phyloP scores from a whole-genome alignment of 805 yeast genomes.

The Candida sithepensis region DNA sequence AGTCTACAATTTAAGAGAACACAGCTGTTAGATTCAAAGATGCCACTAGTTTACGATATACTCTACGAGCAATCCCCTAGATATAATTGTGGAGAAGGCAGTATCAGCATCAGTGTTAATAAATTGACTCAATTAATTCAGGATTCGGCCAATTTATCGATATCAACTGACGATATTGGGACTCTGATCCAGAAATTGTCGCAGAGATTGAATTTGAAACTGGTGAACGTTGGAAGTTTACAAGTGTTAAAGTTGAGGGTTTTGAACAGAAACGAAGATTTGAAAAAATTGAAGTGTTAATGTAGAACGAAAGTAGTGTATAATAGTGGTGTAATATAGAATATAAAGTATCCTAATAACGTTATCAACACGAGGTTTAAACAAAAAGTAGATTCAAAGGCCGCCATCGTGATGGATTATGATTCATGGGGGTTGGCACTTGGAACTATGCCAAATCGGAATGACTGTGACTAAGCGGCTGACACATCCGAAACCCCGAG shows the following conservation, averaged over 20 bases:
- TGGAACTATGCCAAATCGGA: no score
- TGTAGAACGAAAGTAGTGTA: no score
- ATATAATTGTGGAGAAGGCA: slow-evolving; percentile 2
- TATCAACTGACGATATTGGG: slow-evolving; percentile 17
- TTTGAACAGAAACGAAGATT: slow-evolving; percentile 18
- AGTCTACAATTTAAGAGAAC: slow-evolving; percentile 2
- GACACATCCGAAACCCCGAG: neutral
- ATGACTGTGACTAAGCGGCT: neutral
- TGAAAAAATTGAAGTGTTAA: slow-evolving; percentile 3
- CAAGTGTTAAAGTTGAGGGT: slow-evolving; percentile 16
- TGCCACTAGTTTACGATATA: slow-evolving; percentile 21
- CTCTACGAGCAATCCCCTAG: slow-evolving; percentile 23
- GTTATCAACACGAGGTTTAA: no score
- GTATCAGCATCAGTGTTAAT: slow-evolving; percentile 11
- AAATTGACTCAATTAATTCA: slow-evolving; percentile 16
- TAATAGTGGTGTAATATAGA: no score
- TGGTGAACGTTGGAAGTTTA: slow-evolving; percentile 18
- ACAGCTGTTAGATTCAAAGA: slow-evolving; percentile 14
- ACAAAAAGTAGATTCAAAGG: no score
- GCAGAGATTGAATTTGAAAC: slow-evolving; percentile 7
- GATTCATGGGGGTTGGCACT: no score
- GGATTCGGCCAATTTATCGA: slow-evolving; percentile 19
- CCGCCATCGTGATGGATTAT: no score
- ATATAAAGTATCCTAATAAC: no score
- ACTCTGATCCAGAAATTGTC: slow-evolving; percentile 9